Conservation (phyloP, 805 yeast species). For the Myxozyma udenii region DNA sequence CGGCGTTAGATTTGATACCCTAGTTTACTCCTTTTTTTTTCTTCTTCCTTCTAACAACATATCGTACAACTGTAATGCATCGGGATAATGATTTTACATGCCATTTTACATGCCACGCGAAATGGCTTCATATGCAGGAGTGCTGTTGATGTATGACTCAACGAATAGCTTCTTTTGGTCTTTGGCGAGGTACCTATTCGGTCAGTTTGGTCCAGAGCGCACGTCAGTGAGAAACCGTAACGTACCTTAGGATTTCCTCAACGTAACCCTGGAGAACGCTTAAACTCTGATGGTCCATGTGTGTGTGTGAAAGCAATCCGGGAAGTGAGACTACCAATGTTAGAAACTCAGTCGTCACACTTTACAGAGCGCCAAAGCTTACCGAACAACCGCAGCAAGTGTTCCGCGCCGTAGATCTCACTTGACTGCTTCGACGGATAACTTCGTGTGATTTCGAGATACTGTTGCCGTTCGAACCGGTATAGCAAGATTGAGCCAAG, state of each 20-base stretch:
- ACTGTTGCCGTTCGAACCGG: conserved; percentile 75
- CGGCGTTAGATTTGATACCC: too few species aligned
- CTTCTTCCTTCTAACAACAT: too few species aligned
- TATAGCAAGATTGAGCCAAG: conserved; percentile 68
- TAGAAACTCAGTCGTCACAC: not conserved
- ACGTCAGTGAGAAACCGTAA: not conserved
- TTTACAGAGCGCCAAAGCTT: not conserved
- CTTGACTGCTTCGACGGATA: conserved; percentile 41
- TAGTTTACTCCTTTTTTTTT: too few species aligned
- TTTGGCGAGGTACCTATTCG: conserved; percentile 40
- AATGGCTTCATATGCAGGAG: conserved; percentile 56
- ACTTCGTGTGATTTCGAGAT: conserved; percentile 47
- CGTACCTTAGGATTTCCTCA: conserved; percentile 51
- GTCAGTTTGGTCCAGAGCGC: not conserved
- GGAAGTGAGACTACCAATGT: conserved; percentile 60
- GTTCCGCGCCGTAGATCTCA: conserved; percentile 74
- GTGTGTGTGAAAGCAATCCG: conserved; percentile 70
- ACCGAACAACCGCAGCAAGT: conserved; percentile 64
- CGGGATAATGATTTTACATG: too few species aligned
- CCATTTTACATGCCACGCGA: conserved; percentile 38
- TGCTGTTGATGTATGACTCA: conserved; percentile 49
- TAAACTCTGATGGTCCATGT: conserved; percentile 75
- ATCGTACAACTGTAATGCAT: too few species aligned
- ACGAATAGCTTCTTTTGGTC: conserved; percentile 43
- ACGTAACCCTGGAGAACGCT: conserved; percentile 53